Percentiles rank a stretch among this genome's conserved stretches.
phyloP scores from a whole-genome alignment of 2,329 filamentous ascomycete genomes.

The Colletotrichum somersetense region DNA sequence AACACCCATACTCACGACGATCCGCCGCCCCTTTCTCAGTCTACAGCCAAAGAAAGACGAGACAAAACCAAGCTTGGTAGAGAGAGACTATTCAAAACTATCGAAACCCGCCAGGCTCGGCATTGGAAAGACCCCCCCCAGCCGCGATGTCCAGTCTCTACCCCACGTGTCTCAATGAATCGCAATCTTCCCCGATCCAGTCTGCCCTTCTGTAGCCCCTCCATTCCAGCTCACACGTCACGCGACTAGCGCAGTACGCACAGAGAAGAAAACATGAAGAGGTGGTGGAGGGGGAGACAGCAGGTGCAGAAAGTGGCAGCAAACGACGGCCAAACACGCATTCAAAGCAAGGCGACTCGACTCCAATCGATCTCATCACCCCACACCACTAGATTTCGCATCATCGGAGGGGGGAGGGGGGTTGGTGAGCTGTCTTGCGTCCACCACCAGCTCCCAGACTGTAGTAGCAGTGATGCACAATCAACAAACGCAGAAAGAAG shows the following conservation, averaged over 20 bases:
- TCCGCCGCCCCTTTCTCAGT: background rate
- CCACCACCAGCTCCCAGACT: background rate
- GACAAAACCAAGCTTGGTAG: background rate
- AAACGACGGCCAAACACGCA: background rate
- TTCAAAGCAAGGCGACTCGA: conserved; percentile 7
- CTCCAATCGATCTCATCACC: conserved; percentile 12
- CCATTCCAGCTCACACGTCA: background rate
- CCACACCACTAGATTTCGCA: conserved; percentile 16
- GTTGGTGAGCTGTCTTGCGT: conserved; percentile 3
- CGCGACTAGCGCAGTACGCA: background rate
- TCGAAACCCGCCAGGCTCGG: conserved; percentile 27
- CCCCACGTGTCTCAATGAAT: conserved; percentile 15
- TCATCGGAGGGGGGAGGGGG: background rate
- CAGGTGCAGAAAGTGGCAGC: background rate
- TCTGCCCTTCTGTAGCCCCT: background rate
- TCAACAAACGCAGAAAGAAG: background rate
- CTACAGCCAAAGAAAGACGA: background rate
- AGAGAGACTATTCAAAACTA: conserved; percentile 12
- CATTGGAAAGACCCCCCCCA: background rate
- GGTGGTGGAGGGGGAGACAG: no score
- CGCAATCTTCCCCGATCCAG: background rate
- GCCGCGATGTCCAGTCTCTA: conserved; percentile 13
- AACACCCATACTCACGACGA: background rate
- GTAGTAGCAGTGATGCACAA: no score
- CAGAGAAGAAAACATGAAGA: background rate